Evolutionary conservation across 306 rosid genomes (phyloP).

Genomic region (Pueraria montana): DNA sequence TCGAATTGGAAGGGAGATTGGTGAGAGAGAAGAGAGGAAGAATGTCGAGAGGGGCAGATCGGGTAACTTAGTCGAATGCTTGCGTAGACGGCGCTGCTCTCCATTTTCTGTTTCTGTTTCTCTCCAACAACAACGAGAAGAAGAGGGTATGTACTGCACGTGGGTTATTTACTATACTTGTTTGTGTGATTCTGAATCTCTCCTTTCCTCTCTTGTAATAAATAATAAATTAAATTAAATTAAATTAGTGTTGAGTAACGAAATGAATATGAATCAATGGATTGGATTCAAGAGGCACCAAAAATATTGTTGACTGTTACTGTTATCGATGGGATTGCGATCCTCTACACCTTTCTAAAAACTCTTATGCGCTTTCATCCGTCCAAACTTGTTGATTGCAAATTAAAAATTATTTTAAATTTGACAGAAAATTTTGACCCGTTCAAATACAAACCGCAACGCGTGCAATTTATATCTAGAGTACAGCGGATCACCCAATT

Average conservation of each 20-base stretch:
- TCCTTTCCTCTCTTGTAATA: neutral
- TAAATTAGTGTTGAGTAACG: too few relatives aligned
- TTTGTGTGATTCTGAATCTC: neutral
- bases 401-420: neutral
- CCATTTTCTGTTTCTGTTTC: constrained; percentile 59
- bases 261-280: neutral
- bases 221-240: too few relatives aligned
- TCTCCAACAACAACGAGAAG: neutral
- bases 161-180: neutral
- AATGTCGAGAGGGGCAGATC: constrained; percentile 60
- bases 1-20: constrained; percentile 28
- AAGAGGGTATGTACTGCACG: neutral
- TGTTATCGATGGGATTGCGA: neutral
- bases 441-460: neutral
- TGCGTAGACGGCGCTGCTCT: constrained; percentile 67
- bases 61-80: constrained; percentile 54
- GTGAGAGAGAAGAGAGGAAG: constrained; percentile 36
- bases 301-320: too few relatives aligned
- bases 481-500: neutral
- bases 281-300: too few relatives aligned
- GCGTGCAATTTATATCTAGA: neutral
- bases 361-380: neutral
- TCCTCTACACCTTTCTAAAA: neutral
- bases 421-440: neutral
- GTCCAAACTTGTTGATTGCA: neutral